Evolutionary conservation across 2,329 filamentous ascomycete genomes (phyloP).

Genomic region (Aureobasidium sp.): DNA sequence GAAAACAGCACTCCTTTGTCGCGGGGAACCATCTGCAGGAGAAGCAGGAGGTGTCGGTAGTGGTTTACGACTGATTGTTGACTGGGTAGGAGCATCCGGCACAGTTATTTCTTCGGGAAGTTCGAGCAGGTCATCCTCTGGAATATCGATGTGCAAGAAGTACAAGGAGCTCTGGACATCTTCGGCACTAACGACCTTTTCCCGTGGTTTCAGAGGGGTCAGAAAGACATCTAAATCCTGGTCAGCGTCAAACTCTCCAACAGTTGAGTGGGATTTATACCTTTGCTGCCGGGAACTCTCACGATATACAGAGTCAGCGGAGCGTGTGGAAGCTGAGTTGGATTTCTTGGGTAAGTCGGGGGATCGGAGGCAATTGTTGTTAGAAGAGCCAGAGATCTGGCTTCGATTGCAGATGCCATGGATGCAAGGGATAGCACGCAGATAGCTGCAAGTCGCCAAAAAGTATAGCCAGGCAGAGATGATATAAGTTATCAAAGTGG

Average conservation of each 20-base stretch:
- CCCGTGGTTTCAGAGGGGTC: conserved; percentile 79
- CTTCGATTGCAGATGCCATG: conserved; percentile 53
- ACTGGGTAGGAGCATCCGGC: background rate
- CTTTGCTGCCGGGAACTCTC: conserved; percentile 82
- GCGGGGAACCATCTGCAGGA: background rate
- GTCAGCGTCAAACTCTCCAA: conserved; percentile 18
- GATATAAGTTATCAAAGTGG: background rate
- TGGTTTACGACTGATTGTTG: conserved; percentile 17
- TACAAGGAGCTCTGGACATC: conserved; percentile 86
- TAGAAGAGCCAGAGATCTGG: conserved; percentile 72
- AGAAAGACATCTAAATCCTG: conserved; percentile 69
- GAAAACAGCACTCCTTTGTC: background rate
- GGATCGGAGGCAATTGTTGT: conserved; percentile 79
- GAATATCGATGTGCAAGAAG: conserved; percentile 69
- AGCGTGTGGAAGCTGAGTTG: conserved; percentile 60
- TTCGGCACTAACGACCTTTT: conserved; percentile 80
- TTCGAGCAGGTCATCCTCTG: conserved; percentile 10
- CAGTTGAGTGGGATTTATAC: conserved; percentile 38
- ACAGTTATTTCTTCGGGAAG: background rate
- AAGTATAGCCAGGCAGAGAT: background rate
- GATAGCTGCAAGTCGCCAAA: background rate
- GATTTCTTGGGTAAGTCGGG: conserved; percentile 75
- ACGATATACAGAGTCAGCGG: conserved; percentile 85
- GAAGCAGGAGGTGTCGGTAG: conserved; percentile 18
- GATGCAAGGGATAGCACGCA: background rate